These are phyloP conservation scores for Exophiala bonariae DNA, from an alignment of 2,329 filamentous ascomycete species.

Conservation along the genomic window DNA sequence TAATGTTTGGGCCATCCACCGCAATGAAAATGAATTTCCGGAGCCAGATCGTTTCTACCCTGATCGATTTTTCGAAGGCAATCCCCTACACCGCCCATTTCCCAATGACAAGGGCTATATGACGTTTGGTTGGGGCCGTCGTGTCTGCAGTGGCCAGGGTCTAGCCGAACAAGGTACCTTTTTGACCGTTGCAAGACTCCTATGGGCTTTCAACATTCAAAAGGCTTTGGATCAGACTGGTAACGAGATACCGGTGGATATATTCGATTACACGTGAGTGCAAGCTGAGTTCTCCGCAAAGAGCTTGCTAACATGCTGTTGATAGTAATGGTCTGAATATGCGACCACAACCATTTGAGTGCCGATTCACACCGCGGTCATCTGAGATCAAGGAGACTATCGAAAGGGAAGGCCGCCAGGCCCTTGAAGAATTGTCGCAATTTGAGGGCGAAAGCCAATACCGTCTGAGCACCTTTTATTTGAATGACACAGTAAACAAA, in stretches of 20 bases:
- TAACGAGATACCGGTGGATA: conserved; percentile 6
- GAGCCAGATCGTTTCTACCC: conserved; percentile 43
- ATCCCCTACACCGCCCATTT: conserved; percentile 40
- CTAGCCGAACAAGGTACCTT: conserved; percentile 62
- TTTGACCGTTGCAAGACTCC: conserved; percentile 56
- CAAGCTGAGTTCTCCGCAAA: too few relatives aligned
- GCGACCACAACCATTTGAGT: conserved; percentile 8
- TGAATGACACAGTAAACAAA: conserved; percentile 25
- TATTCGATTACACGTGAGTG: conserved; percentile 7
- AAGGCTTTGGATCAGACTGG: conserved; percentile 37
- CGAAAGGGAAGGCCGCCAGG: conserved; percentile 8
- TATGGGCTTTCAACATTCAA: conserved; percentile 59
- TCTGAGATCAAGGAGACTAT: conserved; percentile 14
- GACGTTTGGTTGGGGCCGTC: conserved; percentile 58
- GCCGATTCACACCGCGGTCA: conserved; percentile 10
- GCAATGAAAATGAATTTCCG: conserved; percentile 40
- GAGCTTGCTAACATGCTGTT: conserved; percentile 56
- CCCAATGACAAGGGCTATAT: conserved; percentile 53
- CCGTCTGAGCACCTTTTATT: conserved; percentile 48
- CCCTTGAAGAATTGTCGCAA: conserved; percentile 11
- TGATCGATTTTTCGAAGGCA: conserved; percentile 39
- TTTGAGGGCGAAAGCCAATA: conserved; percentile 21
- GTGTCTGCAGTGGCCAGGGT: conserved; percentile 55
- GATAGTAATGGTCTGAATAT: conserved; percentile 54
- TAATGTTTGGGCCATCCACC: conserved; percentile 27